phyloP scores from a whole-genome alignment of 1,139 yeast genomes.

The Yamadazyma atlantica region DNA sequence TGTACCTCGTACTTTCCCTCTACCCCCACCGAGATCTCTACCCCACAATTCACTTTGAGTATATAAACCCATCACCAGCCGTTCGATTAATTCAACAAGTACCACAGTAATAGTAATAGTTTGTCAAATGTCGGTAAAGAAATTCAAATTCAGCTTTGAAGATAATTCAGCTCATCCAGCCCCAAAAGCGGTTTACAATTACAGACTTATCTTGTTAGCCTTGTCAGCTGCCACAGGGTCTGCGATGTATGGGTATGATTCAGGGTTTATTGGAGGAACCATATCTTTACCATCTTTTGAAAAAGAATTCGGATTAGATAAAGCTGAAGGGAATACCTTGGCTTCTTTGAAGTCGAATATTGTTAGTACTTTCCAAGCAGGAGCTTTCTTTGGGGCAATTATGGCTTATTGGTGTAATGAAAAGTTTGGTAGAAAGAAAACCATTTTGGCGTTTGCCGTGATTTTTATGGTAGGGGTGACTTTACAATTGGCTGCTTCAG shows the following conservation, averaged over 20 bases:
- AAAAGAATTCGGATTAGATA: conserved; percentile 35
- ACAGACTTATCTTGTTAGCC: conserved; percentile 35
- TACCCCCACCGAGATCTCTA: too few species aligned
- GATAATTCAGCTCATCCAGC: conserved; percentile 32
- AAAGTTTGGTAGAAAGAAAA: conserved; percentile 36
- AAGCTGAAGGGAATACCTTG: conserved; percentile 21
- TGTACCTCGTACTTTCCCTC: too few species aligned
- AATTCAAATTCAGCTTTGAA: conserved; percentile 9
- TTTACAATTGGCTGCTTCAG: conserved; percentile 37
- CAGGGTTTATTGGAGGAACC: conserved; percentile 46
- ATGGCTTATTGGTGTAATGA: conserved; percentile 39
- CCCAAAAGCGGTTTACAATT: conserved; percentile 39
- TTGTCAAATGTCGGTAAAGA: neutral
- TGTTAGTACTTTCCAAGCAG: conserved; percentile 45
- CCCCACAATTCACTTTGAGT: too few species aligned
- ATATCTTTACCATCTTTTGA: conserved; percentile 38
- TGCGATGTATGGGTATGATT: conserved; percentile 42
- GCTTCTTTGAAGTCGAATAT: conserved; percentile 27
- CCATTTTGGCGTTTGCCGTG: conserved; percentile 34
- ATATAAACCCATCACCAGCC: too few species aligned
- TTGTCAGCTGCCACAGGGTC: conserved; percentile 42
- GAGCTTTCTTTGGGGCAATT: conserved; percentile 45
- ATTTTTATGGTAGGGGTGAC: conserved; percentile 41
- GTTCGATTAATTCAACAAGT: too few species aligned
- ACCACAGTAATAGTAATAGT: too few species aligned